These are phyloP conservation scores for Graphiopsis chlorocephala DNA, from an alignment of 2,329 filamentous ascomycete genomes.

Conservation along the genomic window DNA sequence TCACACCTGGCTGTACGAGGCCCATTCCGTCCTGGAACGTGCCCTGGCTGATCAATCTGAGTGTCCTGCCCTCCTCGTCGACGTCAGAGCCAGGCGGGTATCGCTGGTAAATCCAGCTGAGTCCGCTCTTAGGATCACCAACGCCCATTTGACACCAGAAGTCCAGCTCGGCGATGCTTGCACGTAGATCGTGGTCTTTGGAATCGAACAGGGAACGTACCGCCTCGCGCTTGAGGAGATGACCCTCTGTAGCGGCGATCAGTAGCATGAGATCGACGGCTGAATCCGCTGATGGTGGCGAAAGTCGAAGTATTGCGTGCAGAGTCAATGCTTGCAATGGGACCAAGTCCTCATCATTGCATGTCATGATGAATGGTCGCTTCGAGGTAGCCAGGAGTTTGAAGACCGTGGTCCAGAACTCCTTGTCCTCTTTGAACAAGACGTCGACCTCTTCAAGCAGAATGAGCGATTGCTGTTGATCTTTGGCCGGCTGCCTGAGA, in stretches of 20 bases:
- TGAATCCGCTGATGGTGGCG: constrained; percentile 61
- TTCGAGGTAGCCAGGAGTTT: constrained; percentile 79
- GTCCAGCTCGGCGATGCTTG: constrained; percentile 77
- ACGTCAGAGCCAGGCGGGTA: constrained; percentile 71
- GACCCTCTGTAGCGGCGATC: constrained; percentile 84
- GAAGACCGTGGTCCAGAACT: constrained; percentile 85
- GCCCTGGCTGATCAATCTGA: constrained; percentile 76
- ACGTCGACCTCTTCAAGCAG: constrained; percentile 91
- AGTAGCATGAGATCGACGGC: constrained; percentile 78
- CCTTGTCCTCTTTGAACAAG: constrained; percentile 90
- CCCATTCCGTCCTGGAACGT: constrained; percentile 81
- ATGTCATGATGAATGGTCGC: constrained; percentile 90
- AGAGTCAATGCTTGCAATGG: constrained; percentile 72
- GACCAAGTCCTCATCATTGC: constrained; percentile 84
- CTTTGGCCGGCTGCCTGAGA: constrained; percentile 37
- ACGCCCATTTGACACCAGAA: constrained; percentile 98
- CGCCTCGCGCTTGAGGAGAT: constrained; percentile 66
- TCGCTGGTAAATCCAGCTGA: constrained; percentile 83
- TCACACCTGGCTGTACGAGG: constrained; percentile 49
- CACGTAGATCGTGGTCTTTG: constrained; percentile 71
- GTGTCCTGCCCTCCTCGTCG: constrained; percentile 63
- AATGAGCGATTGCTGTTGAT: constrained; percentile 90
- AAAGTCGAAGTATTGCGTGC: constrained; percentile 79
- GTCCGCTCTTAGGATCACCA: constrained; percentile 80
- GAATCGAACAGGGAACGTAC: constrained; percentile 68